Conservation (phyloP, 139 green algal genomes). For the Chlamydomonas eustigma region DNA sequence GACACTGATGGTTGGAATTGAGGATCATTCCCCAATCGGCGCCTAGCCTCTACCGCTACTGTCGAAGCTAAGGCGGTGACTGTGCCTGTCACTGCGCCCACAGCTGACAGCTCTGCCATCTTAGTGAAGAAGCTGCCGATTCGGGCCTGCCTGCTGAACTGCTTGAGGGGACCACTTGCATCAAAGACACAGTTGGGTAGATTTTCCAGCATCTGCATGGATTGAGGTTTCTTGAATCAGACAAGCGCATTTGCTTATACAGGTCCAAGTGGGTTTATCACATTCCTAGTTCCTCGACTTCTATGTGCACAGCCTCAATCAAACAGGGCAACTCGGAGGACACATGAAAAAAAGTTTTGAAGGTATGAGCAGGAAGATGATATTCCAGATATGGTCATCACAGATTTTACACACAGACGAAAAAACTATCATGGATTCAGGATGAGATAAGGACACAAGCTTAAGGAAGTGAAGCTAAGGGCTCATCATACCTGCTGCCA, state of each 20-base stretch:
- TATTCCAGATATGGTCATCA: no score
- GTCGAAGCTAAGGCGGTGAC: conserved; percentile 46
- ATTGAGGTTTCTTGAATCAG: no score
- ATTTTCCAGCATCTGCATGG: conserved; percentile 47
- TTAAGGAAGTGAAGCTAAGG: background rate
- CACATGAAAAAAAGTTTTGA: no score
- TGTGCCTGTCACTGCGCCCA: conserved; percentile 67
- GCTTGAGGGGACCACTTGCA: conserved; percentile 67
- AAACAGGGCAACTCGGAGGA: no score
- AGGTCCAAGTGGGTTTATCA: no score
- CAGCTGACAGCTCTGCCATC: conserved; percentile 79
- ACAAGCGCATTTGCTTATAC: no score
- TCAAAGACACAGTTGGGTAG: conserved; percentile 69
- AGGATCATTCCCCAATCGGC: conserved; percentile 44
- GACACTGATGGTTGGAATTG: conserved; percentile 66
- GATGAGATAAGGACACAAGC: no score
- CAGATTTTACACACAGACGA: no score
- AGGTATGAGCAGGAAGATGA: no score
- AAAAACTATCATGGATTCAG: no score
- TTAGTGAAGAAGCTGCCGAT: conserved; percentile 73
- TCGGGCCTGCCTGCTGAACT: conserved; percentile 66
- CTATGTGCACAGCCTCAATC: no score
- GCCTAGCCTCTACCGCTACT: conserved; percentile 41
- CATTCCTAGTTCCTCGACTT: no score
- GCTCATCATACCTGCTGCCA: conserved; percentile 72